A percentile compares a stretch with the other conserved stretches of the same genome.
phyloP scores from a whole-genome alignment of 495 filamentous ascomycete genomes.

The Beverwykella pulmonaria region DNA sequence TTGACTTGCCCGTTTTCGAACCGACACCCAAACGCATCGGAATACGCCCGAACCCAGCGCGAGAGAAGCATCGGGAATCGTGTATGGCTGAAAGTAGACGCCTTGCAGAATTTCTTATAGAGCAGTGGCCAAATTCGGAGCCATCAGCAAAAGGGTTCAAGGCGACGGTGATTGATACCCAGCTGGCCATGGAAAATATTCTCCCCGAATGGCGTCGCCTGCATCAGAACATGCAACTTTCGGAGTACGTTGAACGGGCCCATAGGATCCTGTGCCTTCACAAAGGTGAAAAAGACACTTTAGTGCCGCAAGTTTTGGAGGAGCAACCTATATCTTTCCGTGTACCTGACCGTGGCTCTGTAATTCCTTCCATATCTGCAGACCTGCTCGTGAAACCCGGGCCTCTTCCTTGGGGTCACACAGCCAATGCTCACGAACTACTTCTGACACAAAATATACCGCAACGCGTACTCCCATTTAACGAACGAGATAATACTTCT shows the following conservation, averaged over 20 bases:
- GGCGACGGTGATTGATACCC: slow-evolving; percentile 6
- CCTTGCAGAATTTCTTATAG: neutral
- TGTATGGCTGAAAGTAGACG: slow-evolving; percentile 4
- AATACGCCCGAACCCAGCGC: neutral
- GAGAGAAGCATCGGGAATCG: neutral
- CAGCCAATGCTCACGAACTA: neutral
- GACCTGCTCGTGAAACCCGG: neutral
- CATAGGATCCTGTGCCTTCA: slow-evolving; percentile 57
- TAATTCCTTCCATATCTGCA: neutral
- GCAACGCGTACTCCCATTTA: neutral
- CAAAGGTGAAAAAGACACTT: slow-evolving; percentile 42
- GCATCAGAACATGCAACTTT: slow-evolving; percentile 52
- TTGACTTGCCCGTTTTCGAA: neutral
- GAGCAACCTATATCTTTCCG: neutral
- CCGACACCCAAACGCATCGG: neutral
- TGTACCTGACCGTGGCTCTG: neutral
- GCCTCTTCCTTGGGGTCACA: neutral
- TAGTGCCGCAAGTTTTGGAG: neutral
- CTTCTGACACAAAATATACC: neutral
- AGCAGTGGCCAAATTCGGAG: slow-evolving; percentile 20
- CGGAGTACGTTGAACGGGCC: slow-evolving; percentile 47
- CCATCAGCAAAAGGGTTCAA: neutral
- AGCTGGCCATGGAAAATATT: slow-evolving; percentile 46
- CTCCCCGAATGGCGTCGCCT: slow-evolving; percentile 55
- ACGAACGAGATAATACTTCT: neutral